A percentile compares a stretch with the other conserved stretches of the same genome.
Evolutionary conservation across 306 rosid species (phyloP).

Genomic region (Rosa rugosa): DNA sequence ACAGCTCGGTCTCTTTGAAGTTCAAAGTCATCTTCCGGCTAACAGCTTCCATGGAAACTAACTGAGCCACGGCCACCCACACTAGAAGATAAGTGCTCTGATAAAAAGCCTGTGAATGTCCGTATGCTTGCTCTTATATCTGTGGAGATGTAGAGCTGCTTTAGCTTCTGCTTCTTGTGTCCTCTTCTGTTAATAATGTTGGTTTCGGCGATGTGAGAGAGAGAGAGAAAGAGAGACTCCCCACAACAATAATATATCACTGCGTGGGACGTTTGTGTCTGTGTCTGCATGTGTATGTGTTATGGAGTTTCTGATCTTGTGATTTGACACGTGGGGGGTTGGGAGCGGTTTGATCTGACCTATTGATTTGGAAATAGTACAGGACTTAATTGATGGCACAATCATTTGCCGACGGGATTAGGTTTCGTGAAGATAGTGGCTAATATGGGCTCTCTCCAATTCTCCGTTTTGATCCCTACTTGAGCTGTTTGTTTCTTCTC

Average conservation of each 20-base stretch:
- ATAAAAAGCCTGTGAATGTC: not conserved
- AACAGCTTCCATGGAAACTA: slow-evolving; percentile 24
- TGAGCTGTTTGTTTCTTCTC: slow-evolving; percentile 1
- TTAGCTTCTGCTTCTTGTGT: slow-evolving; percentile 1
- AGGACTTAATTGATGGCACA: slow-evolving; percentile 12
- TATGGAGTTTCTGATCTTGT: slow-evolving; percentile 26
- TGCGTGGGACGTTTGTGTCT: slow-evolving; percentile 47
- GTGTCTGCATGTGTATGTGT: slow-evolving; percentile 56
- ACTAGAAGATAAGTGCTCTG: slow-evolving; percentile 3
- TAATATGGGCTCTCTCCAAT: slow-evolving; percentile 23
- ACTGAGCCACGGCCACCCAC: slow-evolving; percentile 4
- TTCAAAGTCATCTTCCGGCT: slow-evolving; percentile 52
- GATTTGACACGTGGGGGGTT: slow-evolving; percentile 34
- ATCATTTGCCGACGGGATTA: slow-evolving; percentile 35
- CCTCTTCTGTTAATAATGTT: slow-evolving; percentile 46
- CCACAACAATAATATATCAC: slow-evolving; percentile 60
- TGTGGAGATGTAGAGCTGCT: slow-evolving; percentile 14
- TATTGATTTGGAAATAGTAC: not conserved
- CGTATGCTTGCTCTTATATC: slow-evolving; percentile 1
- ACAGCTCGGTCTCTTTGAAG: slow-evolving; percentile 87
- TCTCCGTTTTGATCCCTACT: not conserved
- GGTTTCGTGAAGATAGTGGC: slow-evolving; percentile 40
- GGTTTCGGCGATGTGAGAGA: slow-evolving; percentile 41
- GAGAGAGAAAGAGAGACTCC: slow-evolving; percentile 37
- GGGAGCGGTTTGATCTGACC: slow-evolving; percentile 42